phyloP scores from a whole-genome alignment of 208 protist species.

The Vickermania spadyakhi region DNA sequence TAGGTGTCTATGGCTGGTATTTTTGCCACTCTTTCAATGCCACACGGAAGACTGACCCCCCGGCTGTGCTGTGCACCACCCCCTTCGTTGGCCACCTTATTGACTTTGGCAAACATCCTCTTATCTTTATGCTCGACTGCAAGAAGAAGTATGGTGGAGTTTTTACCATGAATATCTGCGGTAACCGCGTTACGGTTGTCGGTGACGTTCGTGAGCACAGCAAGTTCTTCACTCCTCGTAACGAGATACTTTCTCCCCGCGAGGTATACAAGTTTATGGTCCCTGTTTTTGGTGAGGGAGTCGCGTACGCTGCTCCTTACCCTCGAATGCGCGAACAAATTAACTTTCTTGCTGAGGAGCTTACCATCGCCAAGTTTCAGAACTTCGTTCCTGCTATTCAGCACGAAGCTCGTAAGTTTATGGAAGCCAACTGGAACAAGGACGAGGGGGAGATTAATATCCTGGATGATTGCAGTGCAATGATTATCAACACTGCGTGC shows the following conservation, averaged over 20 bases:
- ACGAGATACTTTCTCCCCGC: conserved; percentile 70
- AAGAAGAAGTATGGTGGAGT: conserved; percentile 60
- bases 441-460: conserved; percentile 80
- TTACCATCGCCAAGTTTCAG: conserved; percentile 81
- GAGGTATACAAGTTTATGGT: conserved; percentile 86
- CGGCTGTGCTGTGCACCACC: conserved; percentile 36
- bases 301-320: conserved; percentile 75
- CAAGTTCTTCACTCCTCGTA: conserved; percentile 77
- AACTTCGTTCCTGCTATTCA: conserved; percentile 83
- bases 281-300: conserved; percentile 78
- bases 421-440: conserved; percentile 64
- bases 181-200: conserved; percentile 71
- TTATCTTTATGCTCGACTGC: conserved; percentile 42
- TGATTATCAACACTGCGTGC: conserved; percentile 92
- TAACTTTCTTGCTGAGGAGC: conserved; percentile 78
- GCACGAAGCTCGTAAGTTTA: conserved; percentile 78
- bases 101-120: conserved; percentile 58
- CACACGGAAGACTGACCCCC: conserved; percentile 62
- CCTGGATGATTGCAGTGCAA: conserved; percentile 73
- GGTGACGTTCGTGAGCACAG: conserved; percentile 63
- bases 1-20: conserved; percentile 64
- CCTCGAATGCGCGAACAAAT: conserved; percentile 81
- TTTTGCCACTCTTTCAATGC: conserved; percentile 77
- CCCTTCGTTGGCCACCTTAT: conserved; percentile 73
- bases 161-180: conserved; percentile 80